Evolutionary conservation across 805 yeast genomes (phyloP).

Genomic region (Nakazawaea siamensis): DNA sequence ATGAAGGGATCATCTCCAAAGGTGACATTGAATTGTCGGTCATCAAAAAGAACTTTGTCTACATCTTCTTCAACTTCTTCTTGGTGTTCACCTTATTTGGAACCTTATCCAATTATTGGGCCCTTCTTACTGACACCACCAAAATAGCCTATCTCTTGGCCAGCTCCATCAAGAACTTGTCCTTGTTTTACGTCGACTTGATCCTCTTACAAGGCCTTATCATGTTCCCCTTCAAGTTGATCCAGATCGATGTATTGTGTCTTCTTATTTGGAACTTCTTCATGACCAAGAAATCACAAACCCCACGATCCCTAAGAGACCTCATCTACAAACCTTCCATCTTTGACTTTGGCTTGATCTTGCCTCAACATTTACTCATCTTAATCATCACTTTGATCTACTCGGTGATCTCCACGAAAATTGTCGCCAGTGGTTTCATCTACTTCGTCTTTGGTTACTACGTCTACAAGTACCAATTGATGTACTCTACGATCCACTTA

Average conservation of each 20-base stretch:
- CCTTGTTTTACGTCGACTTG: constrained; percentile 49
- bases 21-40: constrained; percentile 54
- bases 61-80: constrained; percentile 52
- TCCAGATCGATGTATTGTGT: constrained; percentile 48
- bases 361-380: constrained; percentile 87
- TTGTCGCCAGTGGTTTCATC: constrained; percentile 72
- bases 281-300: constrained; percentile 26
- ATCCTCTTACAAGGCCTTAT: constrained; percentile 66
- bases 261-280: constrained; percentile 34
- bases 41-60: constrained; percentile 49
- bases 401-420: constrained; percentile 84
- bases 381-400: constrained; percentile 79
- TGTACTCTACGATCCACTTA: constrained; percentile 88
- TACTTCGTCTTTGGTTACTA: constrained; percentile 82
- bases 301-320: constrained; percentile 44
- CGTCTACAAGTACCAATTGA: constrained; percentile 83
- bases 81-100: constrained; percentile 56
- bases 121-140: constrained; percentile 49
- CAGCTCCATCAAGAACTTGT: constrained; percentile 39
- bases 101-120: constrained; percentile 51
- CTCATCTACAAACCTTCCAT: constrained; percentile 49
- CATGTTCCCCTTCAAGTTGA: constrained; percentile 49
- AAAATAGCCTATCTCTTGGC: constrained; percentile 50
- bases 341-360: constrained; percentile 63
- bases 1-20: constrained; percentile 46